These are phyloP conservation scores for Irpex sp. DNA, from an alignment of 1,284 basidiomycete genomes.

Conservation along the genomic window DNA sequence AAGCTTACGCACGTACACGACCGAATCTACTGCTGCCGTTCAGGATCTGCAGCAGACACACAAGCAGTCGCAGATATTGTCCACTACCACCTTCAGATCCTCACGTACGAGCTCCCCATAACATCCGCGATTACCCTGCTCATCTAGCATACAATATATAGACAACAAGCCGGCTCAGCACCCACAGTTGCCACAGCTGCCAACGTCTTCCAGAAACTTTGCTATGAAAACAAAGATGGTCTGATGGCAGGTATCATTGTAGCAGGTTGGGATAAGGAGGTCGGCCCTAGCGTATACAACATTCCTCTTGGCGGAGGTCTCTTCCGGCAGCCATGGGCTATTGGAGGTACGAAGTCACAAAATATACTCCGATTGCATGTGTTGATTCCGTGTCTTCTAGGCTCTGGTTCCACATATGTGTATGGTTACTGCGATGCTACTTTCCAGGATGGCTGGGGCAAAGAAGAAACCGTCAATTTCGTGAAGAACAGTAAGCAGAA, in stretches of 20 bases:
- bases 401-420: conserved; percentile 96
- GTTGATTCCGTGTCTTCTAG: conserved; percentile 34
- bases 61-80: conserved; percentile 95
- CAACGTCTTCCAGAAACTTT: conserved; percentile 83
- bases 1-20: conserved; percentile 97
- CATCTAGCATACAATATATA: conserved; percentile 26
- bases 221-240: conserved; percentile 92
- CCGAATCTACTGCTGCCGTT: conserved; percentile 98
- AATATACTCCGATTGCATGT: too few relatives aligned
- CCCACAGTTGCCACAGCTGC: conserved; percentile 86
- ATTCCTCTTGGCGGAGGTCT: conserved; percentile 92
- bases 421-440: conserved; percentile 99
- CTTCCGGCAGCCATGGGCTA: conserved; percentile 96
- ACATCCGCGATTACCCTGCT: background rate
- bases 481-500: conserved; percentile 87
- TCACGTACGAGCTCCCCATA: conserved; percentile 46
- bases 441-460: conserved; percentile 92
- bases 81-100: conserved; percentile 84
- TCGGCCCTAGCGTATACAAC: conserved; percentile 95
- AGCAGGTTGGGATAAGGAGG: conserved; percentile 94
- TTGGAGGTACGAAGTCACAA: conserved; percentile 63
- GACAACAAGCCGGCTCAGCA: conserved; percentile 63
- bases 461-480: conserved; percentile 90
- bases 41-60: conserved; percentile 97
- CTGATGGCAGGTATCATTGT: conserved; percentile 96